phyloP scores from a whole-genome alignment of 2,329 filamentous ascomycete genomes.

The Simplicillium sp. region DNA sequence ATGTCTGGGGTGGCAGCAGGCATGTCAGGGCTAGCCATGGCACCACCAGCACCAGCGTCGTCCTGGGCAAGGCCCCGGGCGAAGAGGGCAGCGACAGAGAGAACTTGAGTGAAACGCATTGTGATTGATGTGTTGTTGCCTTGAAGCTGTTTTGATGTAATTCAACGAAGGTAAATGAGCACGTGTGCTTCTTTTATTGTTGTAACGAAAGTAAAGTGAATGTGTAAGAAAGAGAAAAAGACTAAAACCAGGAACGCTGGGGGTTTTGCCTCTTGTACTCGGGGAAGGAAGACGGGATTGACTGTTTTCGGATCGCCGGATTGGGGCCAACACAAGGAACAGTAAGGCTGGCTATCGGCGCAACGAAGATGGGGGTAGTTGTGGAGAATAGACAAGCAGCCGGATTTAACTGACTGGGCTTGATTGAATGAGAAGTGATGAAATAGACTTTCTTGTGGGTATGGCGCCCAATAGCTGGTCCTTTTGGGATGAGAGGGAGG shows the following conservation, averaged over 20 bases:
- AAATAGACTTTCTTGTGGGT: too few relatives aligned
- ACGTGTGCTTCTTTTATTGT: not conserved
- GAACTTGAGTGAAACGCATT: slow-evolving; percentile 25
- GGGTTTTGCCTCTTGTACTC: not conserved
- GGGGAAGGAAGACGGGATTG: too few relatives aligned
- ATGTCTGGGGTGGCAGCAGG: slow-evolving; percentile 5
- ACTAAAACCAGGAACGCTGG: not conserved
- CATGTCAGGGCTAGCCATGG: not conserved
- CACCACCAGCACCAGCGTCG: slow-evolving; percentile 7
- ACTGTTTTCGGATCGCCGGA: too few relatives aligned
- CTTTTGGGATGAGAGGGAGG: too few relatives aligned
- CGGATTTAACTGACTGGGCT: too few relatives aligned
- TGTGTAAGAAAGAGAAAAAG: not conserved
- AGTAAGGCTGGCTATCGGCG: too few relatives aligned
- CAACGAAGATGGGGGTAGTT: too few relatives aligned
- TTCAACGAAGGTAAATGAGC: not conserved
- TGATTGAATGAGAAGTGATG: too few relatives aligned
- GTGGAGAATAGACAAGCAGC: too few relatives aligned
- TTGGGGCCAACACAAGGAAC: too few relatives aligned
- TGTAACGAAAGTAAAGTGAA: not conserved
- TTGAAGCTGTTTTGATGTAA: too few relatives aligned
- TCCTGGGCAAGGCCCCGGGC: slow-evolving; percentile 17
- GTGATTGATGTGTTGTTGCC: slow-evolving; percentile 8
- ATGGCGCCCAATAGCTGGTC: too few relatives aligned
- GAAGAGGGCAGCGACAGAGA: slow-evolving; percentile 22